Evolutionary conservation across 305 asterid species (phyloP), one percentile per base, ranked within the genome.

Genomic region (Nicotiana rustica): DNA sequence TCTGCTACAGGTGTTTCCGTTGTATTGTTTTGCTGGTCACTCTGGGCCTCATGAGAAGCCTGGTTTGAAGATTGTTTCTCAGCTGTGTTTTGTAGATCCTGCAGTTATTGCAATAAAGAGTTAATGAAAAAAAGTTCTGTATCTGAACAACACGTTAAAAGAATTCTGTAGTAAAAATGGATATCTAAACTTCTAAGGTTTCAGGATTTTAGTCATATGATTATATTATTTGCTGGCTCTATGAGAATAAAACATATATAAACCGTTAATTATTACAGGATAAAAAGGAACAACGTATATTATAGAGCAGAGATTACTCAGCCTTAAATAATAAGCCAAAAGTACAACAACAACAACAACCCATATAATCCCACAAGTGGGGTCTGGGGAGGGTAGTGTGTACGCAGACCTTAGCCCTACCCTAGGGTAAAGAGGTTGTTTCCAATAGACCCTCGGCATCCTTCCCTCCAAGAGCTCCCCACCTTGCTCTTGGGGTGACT

Each of bases 1-100:
- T 96, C 98, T 64, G 94, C 90, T 81, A 93, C 86, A 70, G 94
- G 94, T 81, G 89, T 88, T 84, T 94, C 95, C 3, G 95, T 78
- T 47, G 88, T 88, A 82, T 88, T 86, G 79, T 91, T 92, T 65
- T 87, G 90, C 73, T 55, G 92, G 41, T 90, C 97, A 81, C 85
- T 90, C 87, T 91, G 93, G 59, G 94, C 90, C 82, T 94, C 97
- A 62, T 88, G 93, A 57, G 95, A 85, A 66, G 85, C 86, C 82
- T 89, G 88, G 79, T 87, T 85, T 67, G 89, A 71, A 81, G 92
- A 93, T 81, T 93, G 92, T 86, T 88, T 82, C 85, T 92, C 98
- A 87, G 79, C 90, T 66, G 91, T 79, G 86, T 81, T 90, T 33
- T 87, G 90, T 69, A 85, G 86, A 71, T 90, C 94, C 96, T 92